These are phyloP conservation scores for Tuber microsphaerosporum DNA, from an alignment of 495 filamentous ascomycete species.

Conservation along the genomic window DNA sequence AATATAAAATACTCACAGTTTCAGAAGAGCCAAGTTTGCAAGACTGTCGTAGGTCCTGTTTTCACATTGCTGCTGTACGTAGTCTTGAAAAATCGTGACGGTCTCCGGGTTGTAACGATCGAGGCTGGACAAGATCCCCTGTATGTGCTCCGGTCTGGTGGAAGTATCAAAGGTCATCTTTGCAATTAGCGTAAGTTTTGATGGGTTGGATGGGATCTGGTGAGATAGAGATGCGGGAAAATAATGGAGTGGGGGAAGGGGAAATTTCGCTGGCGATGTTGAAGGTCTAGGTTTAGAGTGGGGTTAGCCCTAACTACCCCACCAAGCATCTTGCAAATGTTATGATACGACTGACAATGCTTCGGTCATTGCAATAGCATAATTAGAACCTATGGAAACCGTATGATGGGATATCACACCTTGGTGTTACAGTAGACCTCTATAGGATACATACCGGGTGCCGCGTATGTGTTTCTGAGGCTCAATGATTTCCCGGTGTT, in stretches of 20 bases:
- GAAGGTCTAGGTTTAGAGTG: neutral
- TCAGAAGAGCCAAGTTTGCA: slow-evolving; percentile 89
- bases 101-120: slow-evolving; percentile 99
- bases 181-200: neutral
- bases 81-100: slow-evolving; percentile 86
- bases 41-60: slow-evolving; percentile 88
- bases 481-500: no score
- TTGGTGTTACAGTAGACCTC: no score
- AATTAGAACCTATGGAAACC: neutral
- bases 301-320: slow-evolving; percentile 1
- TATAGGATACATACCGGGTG: no score
- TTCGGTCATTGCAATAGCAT: neutral
- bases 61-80: slow-evolving; percentile 91
- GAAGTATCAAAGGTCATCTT: slow-evolving; percentile 42
- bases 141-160: slow-evolving; percentile 78
- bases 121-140: slow-evolving; percentile 83
- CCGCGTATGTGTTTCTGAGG: no score
- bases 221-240: neutral
- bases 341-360: neutral
- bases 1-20: slow-evolving; percentile 69
- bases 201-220: neutral
- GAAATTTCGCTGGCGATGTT: neutral
- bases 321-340: neutral
- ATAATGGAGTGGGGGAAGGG: neutral
- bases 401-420: neutral